A percentile compares a stretch with the other conserved stretches of the same genome.
Conservation (phyloP, 179 eudicot genomes). For the Corrigiola litoralis region DNA sequence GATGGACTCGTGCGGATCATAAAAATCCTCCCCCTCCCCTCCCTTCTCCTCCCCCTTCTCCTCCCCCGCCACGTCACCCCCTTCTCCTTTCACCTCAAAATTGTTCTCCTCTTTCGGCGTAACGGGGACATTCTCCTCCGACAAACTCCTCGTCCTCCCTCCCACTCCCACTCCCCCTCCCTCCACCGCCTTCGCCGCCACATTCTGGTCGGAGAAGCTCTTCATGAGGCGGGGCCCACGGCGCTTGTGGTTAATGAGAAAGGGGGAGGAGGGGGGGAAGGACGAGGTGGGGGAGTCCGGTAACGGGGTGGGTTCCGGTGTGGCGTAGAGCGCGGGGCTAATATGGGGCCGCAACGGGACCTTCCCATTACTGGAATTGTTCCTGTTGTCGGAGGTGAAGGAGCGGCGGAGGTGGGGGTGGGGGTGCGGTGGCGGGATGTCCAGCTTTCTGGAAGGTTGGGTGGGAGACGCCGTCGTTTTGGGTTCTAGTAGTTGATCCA, state of each 20-base stretch:
- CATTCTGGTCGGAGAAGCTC: slow-evolving; percentile 59
- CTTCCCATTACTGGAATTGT: slow-evolving; percentile 22
- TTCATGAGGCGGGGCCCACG: slow-evolving; percentile 85
- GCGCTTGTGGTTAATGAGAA: slow-evolving; percentile 75
- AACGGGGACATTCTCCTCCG: slow-evolving; percentile 33
- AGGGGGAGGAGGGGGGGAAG: slow-evolving; percentile 77
- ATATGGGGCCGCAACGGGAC: slow-evolving; percentile 44
- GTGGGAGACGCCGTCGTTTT: slow-evolving; percentile 18
- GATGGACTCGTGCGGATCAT: slow-evolving; percentile 51
- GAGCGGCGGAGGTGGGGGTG: slow-evolving; percentile 29
- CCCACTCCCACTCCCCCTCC: not conserved
- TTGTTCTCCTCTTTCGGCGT: slow-evolving; percentile 6
- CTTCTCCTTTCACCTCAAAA: slow-evolving; percentile 1
- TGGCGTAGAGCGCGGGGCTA: slow-evolving; percentile 70
- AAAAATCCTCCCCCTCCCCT: slow-evolving; percentile 40
- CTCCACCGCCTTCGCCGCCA: slow-evolving; percentile 11
- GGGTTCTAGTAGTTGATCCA: slow-evolving; percentile 71
- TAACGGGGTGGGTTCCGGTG: slow-evolving; percentile 76
- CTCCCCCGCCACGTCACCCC: slow-evolving; percentile 7
- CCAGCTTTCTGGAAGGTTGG: slow-evolving; percentile 5
- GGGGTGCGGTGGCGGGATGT: slow-evolving; percentile 29
- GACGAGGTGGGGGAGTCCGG: slow-evolving; percentile 82
- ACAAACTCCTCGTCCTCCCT: slow-evolving; percentile 16
- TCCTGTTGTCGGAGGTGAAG: slow-evolving; percentile 15
- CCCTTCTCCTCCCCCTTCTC: slow-evolving; percentile 32